Base-by-base conservation (phyloP, 2,329 filamentous ascomycete species). In the Talaromyces sp. region DNA sequence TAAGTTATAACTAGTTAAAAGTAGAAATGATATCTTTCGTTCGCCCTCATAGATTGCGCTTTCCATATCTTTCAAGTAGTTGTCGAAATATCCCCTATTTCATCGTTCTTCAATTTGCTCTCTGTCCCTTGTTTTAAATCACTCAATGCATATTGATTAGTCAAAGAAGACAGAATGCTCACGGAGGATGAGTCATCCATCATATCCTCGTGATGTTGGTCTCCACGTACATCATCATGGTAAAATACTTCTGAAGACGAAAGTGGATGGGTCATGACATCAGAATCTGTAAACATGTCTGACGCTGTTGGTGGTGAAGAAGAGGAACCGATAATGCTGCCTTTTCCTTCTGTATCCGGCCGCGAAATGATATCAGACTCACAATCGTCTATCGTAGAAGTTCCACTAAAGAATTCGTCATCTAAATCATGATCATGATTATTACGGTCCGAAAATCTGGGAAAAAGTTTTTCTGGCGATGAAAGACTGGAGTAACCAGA, bases 401-500 rank as follows among this genome's bases (percentile, higher is more conserved):
- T n/a, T 36, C 22, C 28, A 21, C 19, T 45, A 17, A 3, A 33
- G 7, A 19, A 36, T 9, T 52, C 28, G 9, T 39, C 25, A 25
- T 21, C 6, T 15, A n/a, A 3, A 2, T 43, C 36, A n/a, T n/a
- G 40, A 33, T 35, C 28, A 17, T 11, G 35, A 48, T 31, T 28
- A 8, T 37, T 7, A n/a, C 13, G 6, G 13, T n/a, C 19, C 9
- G 19, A 48, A 2, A 39, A n/a, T 4, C 15, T 11, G 13, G 22
- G 21, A 10, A 56, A 48, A 39, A 28, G 17, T 19, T 37, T 39
- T 50, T 56, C 43, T 33, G 21, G 39, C 2, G 43, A 50, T 1
- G 15, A 37, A 35, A 50, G 17, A 22, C 43, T 56, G 25, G 11
- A 56, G 22, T 56, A 56, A 5, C 43, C 35, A 13, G 54, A 56